These are phyloP conservation scores for Cupressus sempervirens DNA, from an alignment of 75 land plant genomes.

Conservation along the genomic window DNA sequence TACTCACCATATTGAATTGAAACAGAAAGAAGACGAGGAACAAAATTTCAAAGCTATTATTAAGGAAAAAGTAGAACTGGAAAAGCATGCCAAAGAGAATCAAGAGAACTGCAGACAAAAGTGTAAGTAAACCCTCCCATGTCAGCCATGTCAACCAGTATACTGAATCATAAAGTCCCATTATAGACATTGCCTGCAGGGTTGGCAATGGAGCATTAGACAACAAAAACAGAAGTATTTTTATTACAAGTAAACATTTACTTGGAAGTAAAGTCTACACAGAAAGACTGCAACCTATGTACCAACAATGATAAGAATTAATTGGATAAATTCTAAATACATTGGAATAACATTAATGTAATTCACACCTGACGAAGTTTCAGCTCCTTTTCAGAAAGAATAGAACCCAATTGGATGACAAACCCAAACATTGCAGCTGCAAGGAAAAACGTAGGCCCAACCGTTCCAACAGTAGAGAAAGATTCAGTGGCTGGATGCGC, in stretches of 20 bases:
- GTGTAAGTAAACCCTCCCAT: slow-evolving; percentile 66
- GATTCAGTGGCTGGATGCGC: slow-evolving; percentile 78
- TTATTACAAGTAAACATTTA: too few relatives aligned
- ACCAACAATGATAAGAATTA: background rate
- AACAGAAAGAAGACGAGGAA: slow-evolving; percentile 92
- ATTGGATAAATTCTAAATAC: background rate
- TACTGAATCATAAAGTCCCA: slow-evolving; percentile 95
- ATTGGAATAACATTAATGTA: background rate
- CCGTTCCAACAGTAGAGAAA: slow-evolving; percentile 48
- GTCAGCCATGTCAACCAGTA: slow-evolving; percentile 93
- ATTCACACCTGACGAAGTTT: slow-evolving; percentile 89
- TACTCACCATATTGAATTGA: slow-evolving; percentile 84
- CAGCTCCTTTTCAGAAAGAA: slow-evolving; percentile 81
- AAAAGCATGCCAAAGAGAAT: slow-evolving; percentile 97
- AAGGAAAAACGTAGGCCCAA: slow-evolving; percentile 83
- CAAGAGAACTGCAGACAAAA: slow-evolving; percentile 69
- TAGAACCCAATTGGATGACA: slow-evolving; percentile 82
- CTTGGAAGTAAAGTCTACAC: background rate
- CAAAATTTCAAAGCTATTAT: slow-evolving; percentile 74
- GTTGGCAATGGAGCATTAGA: background rate
- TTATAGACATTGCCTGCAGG: slow-evolving; percentile 84
- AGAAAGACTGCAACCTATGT: background rate
- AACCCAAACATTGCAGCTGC: slow-evolving; percentile 94
- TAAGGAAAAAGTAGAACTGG: slow-evolving; percentile 82
- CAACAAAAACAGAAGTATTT: background rate